These are phyloP conservation scores for Ramaria sp. DNA, from an alignment of 768 basidiomycete species.

Conservation along the genomic window DNA sequence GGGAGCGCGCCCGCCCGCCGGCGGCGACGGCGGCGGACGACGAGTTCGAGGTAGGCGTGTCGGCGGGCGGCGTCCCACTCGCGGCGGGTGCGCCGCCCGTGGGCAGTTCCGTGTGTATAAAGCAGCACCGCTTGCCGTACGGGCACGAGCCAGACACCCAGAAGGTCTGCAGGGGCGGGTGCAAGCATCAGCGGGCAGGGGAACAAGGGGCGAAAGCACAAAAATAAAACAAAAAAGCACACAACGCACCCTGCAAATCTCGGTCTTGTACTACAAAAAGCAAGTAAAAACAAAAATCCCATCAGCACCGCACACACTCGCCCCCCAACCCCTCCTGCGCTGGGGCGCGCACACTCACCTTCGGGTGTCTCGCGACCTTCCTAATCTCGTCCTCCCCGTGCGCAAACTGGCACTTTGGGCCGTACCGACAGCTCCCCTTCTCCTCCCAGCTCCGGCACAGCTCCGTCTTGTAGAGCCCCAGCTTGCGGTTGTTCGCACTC, in stretches of 20 bases:
- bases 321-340: too few species aligned
- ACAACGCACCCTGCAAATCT: conserved; percentile 72
- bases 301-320: too few species aligned
- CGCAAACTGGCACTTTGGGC: conserved; percentile 85
- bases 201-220: too few species aligned
- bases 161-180: conserved; percentile 58
- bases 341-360: too few species aligned
- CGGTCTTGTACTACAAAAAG: conserved; percentile 79
- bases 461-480: conserved; percentile 87
- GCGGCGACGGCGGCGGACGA: conserved; percentile 37
- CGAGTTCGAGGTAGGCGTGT: conserved; percentile 18
- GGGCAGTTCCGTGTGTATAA: conserved; percentile 84
- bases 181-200: too few species aligned
- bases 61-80: conserved; percentile 21
- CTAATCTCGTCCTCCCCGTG: conserved; percentile 86
- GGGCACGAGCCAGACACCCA: conserved; percentile 92
- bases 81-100: conserved; percentile 42
- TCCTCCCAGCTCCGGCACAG: conserved; percentile 89
- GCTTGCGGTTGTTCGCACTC: conserved; percentile 84
- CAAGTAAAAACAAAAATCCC: too few species aligned
- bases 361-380: conserved; percentile 78
- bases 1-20: conserved; percentile 54
- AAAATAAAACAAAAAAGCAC: not conserved
- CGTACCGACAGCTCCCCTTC: conserved; percentile 79
- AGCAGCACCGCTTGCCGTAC: conserved; percentile 87